These are phyloP conservation scores for Choanephora cucurbitarum DNA, from an alignment of 371 early-diverging fungal genomes.

Conservation along the genomic window DNA sequence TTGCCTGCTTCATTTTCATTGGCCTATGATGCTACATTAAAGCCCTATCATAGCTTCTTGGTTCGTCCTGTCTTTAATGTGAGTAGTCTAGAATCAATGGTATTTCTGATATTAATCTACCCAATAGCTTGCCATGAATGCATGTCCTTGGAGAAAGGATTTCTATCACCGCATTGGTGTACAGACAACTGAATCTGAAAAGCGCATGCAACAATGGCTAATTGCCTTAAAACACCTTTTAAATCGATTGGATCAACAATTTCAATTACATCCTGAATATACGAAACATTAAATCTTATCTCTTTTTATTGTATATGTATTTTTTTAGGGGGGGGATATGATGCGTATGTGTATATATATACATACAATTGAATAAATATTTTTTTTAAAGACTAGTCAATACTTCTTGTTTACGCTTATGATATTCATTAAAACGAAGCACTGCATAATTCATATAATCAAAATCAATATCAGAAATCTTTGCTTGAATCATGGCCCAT, in stretches of 20 bases:
- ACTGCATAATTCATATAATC: conserved; percentile 92
- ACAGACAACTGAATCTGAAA: conserved; percentile 55
- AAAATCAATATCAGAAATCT: conserved; percentile 88
- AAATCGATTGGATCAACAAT: conserved; percentile 26
- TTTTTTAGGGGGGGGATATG: background rate
- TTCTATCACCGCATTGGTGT: conserved; percentile 86
- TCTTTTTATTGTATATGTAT: too few relatives aligned
- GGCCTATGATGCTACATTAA: conserved; percentile 82
- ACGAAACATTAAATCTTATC: conserved; percentile 14
- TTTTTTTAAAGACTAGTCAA: conserved; percentile 9
- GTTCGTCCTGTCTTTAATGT: conserved; percentile 82
- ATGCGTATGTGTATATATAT: too few relatives aligned
- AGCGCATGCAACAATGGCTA: conserved; percentile 71
- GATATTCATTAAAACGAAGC: conserved; percentile 79
- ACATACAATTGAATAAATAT: background rate
- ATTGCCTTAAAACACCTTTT: conserved; percentile 70
- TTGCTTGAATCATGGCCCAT: conserved; percentile 91
- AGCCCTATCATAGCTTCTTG: conserved; percentile 80
- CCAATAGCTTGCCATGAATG: conserved; percentile 93
- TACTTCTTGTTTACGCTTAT: conserved; percentile 48
- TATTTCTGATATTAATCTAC: too few relatives aligned
- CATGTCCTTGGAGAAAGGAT: conserved; percentile 87
- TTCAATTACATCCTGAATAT: conserved; percentile 41
- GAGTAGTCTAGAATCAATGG: too few relatives aligned
- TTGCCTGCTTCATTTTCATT: conserved; percentile 79